These are phyloP conservation scores for Pulveroboletus sp. DNA, from an alignment of 768 basidiomycete genomes.

Conservation along the genomic window DNA sequence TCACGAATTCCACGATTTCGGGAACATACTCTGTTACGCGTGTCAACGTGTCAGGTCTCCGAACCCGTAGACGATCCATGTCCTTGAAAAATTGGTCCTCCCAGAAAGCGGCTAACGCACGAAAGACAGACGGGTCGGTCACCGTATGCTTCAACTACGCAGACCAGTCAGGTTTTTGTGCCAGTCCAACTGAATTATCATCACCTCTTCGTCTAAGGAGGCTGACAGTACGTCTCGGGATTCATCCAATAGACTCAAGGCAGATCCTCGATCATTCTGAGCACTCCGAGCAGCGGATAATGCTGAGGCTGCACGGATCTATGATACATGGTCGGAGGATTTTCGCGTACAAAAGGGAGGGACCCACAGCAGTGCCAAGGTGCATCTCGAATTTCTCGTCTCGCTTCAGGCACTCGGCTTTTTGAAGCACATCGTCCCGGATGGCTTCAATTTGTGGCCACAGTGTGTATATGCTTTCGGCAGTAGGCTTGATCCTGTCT, in stretches of 20 bases:
- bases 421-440: conserved; percentile 56
- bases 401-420: conserved; percentile 61
- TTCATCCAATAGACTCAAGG: conserved; percentile 60
- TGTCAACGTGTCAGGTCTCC: conserved; percentile 85
- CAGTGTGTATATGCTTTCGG: conserved; percentile 44
- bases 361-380: conserved; percentile 68
- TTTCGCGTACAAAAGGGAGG: conserved; percentile 7
- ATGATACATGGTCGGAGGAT: conserved; percentile 14
- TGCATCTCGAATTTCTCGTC: conserved; percentile 95
- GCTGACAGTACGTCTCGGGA: conserved; percentile 74
- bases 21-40: conserved; percentile 97
- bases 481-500: conserved; percentile 39
- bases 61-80: conserved; percentile 84
- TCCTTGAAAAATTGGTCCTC: conserved; percentile 87
- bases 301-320: conserved; percentile 52
- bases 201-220: conserved; percentile 70
- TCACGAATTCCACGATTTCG: conserved; percentile 87
- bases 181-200: conserved; percentile 6
- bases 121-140: conserved; percentile 81
- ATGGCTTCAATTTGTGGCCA: conserved; percentile 57
- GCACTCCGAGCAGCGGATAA: conserved; percentile 47
- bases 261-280: conserved; percentile 38
- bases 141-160: conserved; percentile 71
- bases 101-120: conserved; percentile 80
- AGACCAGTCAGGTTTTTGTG: conserved; percentile 6